Evolutionary conservation across 176 grass and related monocot species (phyloP).

Genomic region (Phoenix dactylifera): DNA sequence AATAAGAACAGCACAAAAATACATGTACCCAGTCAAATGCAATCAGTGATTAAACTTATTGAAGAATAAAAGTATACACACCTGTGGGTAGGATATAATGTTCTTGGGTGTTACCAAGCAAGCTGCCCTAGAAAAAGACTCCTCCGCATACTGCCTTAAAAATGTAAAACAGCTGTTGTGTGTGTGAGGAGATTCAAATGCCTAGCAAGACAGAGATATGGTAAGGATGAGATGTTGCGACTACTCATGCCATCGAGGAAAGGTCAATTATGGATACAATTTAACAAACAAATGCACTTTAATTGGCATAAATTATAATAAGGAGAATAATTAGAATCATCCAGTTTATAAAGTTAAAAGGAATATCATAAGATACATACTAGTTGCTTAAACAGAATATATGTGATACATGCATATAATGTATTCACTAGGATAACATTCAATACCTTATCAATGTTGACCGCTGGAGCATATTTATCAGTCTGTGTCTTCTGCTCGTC

Average conservation of each 20-base stretch:
- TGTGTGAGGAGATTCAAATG: slow-evolving; percentile 89
- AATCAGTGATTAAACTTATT: too few relatives aligned
- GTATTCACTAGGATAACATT: background rate
- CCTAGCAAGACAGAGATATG: slow-evolving; percentile 25
- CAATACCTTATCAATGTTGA: slow-evolving; percentile 84
- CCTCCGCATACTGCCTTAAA: slow-evolving; percentile 70
- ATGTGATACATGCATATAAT: background rate
- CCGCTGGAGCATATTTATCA: slow-evolving; percentile 53
- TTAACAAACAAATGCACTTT: too few relatives aligned
- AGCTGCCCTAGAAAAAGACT: slow-evolving; percentile 67
- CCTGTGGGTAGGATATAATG: slow-evolving; percentile 88
- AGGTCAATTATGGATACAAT: too few relatives aligned
- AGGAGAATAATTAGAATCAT: too few relatives aligned
- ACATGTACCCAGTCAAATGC: too few relatives aligned
- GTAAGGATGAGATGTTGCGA: too few relatives aligned
- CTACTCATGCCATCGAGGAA: too few relatives aligned
- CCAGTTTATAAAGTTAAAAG: too few relatives aligned
- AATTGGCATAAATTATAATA: too few relatives aligned
- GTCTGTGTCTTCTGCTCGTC: slow-evolving; percentile 75
- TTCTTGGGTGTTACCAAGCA: slow-evolving; percentile 84
- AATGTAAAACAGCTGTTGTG: slow-evolving; percentile 58
- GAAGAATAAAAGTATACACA: slow-evolving; percentile 2
- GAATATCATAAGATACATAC: too few relatives aligned
- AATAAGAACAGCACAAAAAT: too few relatives aligned
- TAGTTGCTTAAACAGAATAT: too few relatives aligned